phyloP scores from a whole-genome alignment of 495 filamentous ascomycete species.

The Podospora didyma region DNA sequence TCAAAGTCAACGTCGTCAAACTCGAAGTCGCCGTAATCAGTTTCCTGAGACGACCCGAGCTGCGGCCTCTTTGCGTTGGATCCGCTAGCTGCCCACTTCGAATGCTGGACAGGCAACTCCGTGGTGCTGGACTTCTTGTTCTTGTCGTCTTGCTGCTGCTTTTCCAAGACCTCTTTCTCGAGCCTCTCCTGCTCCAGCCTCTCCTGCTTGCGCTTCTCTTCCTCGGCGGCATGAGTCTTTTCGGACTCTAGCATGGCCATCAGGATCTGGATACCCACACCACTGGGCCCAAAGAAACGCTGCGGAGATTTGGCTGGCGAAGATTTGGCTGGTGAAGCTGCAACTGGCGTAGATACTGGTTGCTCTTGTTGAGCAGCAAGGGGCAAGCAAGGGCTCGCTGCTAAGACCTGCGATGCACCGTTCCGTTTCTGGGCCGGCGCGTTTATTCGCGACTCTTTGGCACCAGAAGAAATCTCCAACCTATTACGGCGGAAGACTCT shows the following conservation, averaged over 20 bases:
- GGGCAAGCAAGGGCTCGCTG: too few species aligned
- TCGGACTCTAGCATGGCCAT: slow-evolving; percentile 1
- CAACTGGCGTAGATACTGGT: too few species aligned
- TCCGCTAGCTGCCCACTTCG: not conserved
- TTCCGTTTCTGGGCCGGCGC: too few species aligned
- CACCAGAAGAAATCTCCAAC: not conserved
- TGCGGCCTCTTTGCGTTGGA: not conserved
- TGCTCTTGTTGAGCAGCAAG: too few species aligned
- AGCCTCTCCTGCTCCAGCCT: not conserved
- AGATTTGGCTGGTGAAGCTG: not conserved
- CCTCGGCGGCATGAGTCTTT: slow-evolving; percentile 6
- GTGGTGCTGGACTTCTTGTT: too few species aligned
- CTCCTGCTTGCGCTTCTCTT: not conserved
- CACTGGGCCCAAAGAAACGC: slow-evolving; percentile 13
- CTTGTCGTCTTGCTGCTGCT: too few species aligned
- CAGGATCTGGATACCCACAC: slow-evolving; percentile 5
- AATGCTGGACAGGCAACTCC: too few species aligned
- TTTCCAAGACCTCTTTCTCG: not conserved
- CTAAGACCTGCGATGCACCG: too few species aligned
- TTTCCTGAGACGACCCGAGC: slow-evolving; percentile 31
- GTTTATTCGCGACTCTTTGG: too few species aligned
- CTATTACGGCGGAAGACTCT: not conserved
- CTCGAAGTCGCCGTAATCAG: slow-evolving; percentile 37
- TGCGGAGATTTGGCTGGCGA: not conserved
- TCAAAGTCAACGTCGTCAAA: not conserved